Evolutionary conservation across 2,329 filamentous ascomycete genomes (phyloP).

Genomic region (Colletotrichum tropicale): DNA sequence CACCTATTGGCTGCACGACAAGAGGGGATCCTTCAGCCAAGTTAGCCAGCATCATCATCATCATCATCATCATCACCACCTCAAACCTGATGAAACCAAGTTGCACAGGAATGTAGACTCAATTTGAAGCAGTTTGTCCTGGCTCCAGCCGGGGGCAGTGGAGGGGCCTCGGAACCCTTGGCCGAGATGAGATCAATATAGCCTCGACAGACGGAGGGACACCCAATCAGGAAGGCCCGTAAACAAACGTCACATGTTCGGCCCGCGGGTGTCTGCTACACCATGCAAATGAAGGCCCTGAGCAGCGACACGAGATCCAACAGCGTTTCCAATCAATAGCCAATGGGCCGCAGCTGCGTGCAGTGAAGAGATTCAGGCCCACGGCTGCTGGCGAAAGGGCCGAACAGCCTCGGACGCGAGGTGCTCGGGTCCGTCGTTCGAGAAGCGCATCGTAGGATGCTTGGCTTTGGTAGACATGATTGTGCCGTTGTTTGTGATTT

Average conservation of each 20-base stretch:
- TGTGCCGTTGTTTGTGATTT: neutral
- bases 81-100: neutral
- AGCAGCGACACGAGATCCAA: neutral
- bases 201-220: neutral
- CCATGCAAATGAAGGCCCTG: neutral
- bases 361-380: neutral
- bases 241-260: neutral
- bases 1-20: neutral
- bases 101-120: neutral
- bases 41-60: neutral
- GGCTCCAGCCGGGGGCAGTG: neutral
- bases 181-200: conserved; percentile 14
- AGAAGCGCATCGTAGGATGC: neutral
- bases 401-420: neutral
- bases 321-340: neutral
- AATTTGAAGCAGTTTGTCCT: neutral
- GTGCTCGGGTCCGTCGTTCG: neutral
- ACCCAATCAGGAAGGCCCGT: neutral
- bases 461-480: neutral
- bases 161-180: neutral
- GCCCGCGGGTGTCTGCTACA: neutral
- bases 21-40: neutral
- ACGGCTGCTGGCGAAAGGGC: neutral
- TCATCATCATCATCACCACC: neutral
- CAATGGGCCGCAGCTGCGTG: neutral